Conservation (phyloP, 2,329 filamentous ascomycete genomes). For the Didymellaceae sp. region DNA sequence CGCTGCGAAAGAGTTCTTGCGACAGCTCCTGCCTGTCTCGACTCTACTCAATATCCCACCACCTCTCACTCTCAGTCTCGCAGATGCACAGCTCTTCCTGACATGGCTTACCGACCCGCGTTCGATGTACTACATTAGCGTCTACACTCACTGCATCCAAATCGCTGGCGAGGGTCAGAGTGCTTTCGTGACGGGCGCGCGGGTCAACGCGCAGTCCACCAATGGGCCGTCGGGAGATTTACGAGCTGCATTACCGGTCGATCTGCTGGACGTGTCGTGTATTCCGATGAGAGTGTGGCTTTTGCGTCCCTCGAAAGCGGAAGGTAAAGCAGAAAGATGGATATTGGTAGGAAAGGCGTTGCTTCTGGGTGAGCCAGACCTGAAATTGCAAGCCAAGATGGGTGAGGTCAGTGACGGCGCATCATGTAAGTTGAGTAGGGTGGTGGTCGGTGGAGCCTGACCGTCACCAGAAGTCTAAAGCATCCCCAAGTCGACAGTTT, state of each 20-base stretch:
- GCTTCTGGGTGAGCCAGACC: slow-evolving; percentile 24
- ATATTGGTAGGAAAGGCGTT: slow-evolving; percentile 22
- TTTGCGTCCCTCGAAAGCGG: slow-evolving; percentile 9
- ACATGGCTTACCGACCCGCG: slow-evolving; percentile 27
- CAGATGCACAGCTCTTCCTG: slow-evolving; percentile 22
- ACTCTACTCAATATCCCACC: neutral
- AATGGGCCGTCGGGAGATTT: slow-evolving; percentile 12
- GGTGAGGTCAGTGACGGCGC: slow-evolving; percentile 8
- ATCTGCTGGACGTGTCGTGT: slow-evolving; percentile 15
- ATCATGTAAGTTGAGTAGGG: neutral
- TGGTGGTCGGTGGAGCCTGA: slow-evolving; percentile 10
- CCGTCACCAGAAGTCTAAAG: too few species aligned
- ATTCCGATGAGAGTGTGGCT: slow-evolving; percentile 21
- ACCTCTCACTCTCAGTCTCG: slow-evolving; percentile 1
- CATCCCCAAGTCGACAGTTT: too few species aligned
- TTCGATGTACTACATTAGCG: slow-evolving; percentile 23
- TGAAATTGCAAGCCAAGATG: slow-evolving; percentile 3
- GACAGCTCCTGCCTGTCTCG: slow-evolving; percentile 2
- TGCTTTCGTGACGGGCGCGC: slow-evolving; percentile 8
- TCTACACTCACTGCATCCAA: neutral
- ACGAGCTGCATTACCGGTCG: slow-evolving; percentile 16
- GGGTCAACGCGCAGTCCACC: slow-evolving; percentile 13
- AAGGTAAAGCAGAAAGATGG: slow-evolving; percentile 6
- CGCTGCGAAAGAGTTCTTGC: slow-evolving; percentile 13
- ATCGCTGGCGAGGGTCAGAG: slow-evolving; percentile 1